Base-by-base conservation (phyloP, 2,329 filamentous ascomycete species). In the Colletotrichum tabaci region DNA sequence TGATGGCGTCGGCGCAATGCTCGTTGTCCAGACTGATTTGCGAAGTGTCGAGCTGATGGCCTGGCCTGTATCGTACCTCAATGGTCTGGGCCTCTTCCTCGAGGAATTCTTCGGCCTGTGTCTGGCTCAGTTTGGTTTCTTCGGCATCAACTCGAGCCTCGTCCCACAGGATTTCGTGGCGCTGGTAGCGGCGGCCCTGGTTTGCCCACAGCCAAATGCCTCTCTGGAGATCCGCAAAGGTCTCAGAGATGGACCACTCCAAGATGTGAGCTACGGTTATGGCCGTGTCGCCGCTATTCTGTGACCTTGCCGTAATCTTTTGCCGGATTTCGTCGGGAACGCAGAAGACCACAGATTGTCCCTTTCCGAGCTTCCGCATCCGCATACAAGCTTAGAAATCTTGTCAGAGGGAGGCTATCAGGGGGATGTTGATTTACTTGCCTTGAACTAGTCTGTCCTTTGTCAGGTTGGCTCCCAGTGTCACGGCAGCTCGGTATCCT, bases 391-490 rank as follows among this genome's bases (percentile, higher is more conserved):
- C 91, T 89, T 47, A 16, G 3, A 40, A 9, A 3, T n/a, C 57
- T 8, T 30, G 63, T 67, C 35, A 75, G 63, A n/a, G 26, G 1
- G 8, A 26, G 12, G 7, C 7, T 2, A 35, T 18, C 6, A 26
- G 4, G 13, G n/a, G 12, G 18, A 10, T 1, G 12, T 2, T 15
- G 1, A 8, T 13, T 8, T 40, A 71, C 82, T 77, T 81, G 90
- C 90, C 91, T 86, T 95, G 92, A 0, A 91, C 88, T 0, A 94
- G 77, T 16, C 87, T 82, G 71, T 95, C 93, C 72, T 95, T 95
- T 0, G 89, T 92, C 1, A 94, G 74, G 4, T 84, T 82, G 0
- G 90, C 84, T 0, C 92, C 92, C 0, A 96, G 77, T 0, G 92
- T 94, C 0, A 95, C 89, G 0, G 89, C 90, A 0, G 92, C 93